Conservation (phyloP, 140 eudicot species). For the Flaveria floridana region DNA sequence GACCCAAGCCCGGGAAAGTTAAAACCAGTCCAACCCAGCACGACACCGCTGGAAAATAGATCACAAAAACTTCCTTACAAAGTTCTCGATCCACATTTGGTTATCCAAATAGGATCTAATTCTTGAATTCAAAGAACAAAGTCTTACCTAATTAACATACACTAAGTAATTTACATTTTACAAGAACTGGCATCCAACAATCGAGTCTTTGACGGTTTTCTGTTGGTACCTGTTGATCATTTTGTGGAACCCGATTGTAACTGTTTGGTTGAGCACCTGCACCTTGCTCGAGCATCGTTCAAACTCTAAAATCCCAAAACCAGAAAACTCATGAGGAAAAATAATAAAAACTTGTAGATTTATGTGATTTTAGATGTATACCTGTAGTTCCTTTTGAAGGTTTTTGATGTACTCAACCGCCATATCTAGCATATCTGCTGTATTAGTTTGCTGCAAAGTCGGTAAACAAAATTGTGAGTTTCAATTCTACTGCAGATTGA, state of each 20-base stretch:
- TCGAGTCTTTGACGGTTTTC: slow-evolving; percentile 18
- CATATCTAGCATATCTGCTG: slow-evolving; percentile 96
- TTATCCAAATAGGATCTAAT: slow-evolving; percentile 30
- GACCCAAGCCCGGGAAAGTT: not conserved
- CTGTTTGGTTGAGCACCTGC: slow-evolving; percentile 50
- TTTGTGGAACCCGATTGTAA: slow-evolving; percentile 31
- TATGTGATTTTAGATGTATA: slow-evolving; percentile 33
- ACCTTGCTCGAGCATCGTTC: slow-evolving; percentile 59
- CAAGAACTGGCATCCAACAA: slow-evolving; percentile 24
- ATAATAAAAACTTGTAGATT: not conserved
- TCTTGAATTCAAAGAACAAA: slow-evolving; percentile 19
- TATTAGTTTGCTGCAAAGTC: slow-evolving; percentile 82
- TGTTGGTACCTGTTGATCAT: slow-evolving; percentile 20
- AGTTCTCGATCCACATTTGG: slow-evolving; percentile 34
- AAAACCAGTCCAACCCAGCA: not conserved
- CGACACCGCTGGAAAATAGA: slow-evolving; percentile 21
- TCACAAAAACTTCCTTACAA: slow-evolving; percentile 31
- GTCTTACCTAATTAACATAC: slow-evolving; percentile 32
- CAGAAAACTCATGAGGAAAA: slow-evolving; percentile 19
- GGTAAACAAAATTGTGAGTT: slow-evolving; percentile 13
- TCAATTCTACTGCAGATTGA: not conserved
- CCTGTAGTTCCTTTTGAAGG: slow-evolving; percentile 85
- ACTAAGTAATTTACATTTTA: slow-evolving; percentile 41
- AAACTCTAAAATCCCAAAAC: slow-evolving; percentile 46
- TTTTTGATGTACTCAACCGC: slow-evolving; percentile 96